Evolutionary conservation across 139 green algal genomes (phyloP), one percentile per base, ranked within the genome.

Genomic region (Mesotaenium endlicherianum): DNA sequence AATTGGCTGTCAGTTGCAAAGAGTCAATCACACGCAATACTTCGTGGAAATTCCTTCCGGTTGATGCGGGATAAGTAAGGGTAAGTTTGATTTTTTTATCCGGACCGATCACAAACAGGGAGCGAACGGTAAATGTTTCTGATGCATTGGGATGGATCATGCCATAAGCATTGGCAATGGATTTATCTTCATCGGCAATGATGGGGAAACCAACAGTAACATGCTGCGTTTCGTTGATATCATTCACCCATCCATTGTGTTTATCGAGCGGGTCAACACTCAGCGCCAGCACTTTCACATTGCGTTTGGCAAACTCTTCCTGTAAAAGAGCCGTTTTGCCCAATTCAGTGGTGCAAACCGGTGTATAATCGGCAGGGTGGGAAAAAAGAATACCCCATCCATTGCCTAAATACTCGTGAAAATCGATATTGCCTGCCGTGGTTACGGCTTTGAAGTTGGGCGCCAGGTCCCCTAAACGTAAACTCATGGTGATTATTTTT

Each of bases 21-120:
- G 88, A 93, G 84, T 94, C 91, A 42, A 94, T 88, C 14, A 91
- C 91, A 16, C 92, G 81, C 76, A 94, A 80, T 8, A 88, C 64
- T 86, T 93, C 91, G 4, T 78, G 36, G 47, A 94, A 94, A 75
- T 91, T 93, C 45, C 91, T 86, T 6, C 91, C 91, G 3, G 91
- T 94, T 59, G 84, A 91, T 8, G 90, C 81, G 16, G 91, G 91
- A 45, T 94, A 94, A 57, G 92, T 82, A 30, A 94, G 87, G n/a
- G 70, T 86, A 3, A 92, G 83, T 84, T 91, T 92, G 36, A 94
- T 86, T 45, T 83, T 92, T 72, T 89, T 89, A 79, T 94, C 90
- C 8, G 91, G 91, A 0, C 87, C 85, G 17, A 94, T 83, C 5
- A 94, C 70, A 58, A 94, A 94, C 3, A 93, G 88, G 4, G 86